Percentiles rank a stretch among this genome's conserved stretches.
phyloP scores from a whole-genome alignment of 192 early-diverging fungal species.

The Umbelopsis sp. region DNA sequence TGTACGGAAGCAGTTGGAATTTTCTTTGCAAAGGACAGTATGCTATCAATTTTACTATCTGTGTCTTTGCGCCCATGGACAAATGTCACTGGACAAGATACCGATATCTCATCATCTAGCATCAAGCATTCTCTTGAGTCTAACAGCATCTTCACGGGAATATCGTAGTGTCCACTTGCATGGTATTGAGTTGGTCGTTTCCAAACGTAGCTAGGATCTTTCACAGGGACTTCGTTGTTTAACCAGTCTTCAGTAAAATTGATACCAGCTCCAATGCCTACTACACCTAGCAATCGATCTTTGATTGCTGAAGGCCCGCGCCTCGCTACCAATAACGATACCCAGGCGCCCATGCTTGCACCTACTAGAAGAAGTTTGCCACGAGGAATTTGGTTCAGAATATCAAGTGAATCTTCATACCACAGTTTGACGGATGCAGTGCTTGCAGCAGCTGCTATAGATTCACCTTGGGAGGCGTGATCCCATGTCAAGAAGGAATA shows the following conservation, averaged over 20 bases:
- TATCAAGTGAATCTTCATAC: constrained; percentile 19
- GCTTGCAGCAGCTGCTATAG: not conserved
- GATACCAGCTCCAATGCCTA: constrained; percentile 30
- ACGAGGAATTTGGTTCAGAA: not conserved
- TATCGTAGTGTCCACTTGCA: constrained; percentile 28
- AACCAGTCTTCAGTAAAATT: constrained; percentile 35
- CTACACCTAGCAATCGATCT: not conserved
- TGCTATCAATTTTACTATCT: constrained; percentile 3
- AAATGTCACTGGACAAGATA: constrained; percentile 7
- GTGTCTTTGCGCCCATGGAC: constrained; percentile 29
- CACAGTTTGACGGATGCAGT: constrained; percentile 16
- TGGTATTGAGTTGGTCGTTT: constrained; percentile 24
- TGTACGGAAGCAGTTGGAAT: constrained; percentile 2
- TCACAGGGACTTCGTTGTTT: constrained; percentile 20
- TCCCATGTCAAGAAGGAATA: constrained; percentile 31
- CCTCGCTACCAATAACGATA: constrained; percentile 15
- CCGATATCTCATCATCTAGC: not conserved
- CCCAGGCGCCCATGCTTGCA: constrained; percentile 37
- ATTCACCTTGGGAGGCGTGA: constrained; percentile 13
- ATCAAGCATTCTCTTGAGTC: constrained; percentile 20
- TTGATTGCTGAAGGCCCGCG: not conserved
- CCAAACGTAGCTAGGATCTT: constrained; percentile 13
- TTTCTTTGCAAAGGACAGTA: not conserved
- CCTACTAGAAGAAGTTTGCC: constrained; percentile 20
- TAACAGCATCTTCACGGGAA: constrained; percentile 25